Conservation (phyloP, 2,329 filamentous ascomycete species). For the Colletotrichum sojae region DNA sequence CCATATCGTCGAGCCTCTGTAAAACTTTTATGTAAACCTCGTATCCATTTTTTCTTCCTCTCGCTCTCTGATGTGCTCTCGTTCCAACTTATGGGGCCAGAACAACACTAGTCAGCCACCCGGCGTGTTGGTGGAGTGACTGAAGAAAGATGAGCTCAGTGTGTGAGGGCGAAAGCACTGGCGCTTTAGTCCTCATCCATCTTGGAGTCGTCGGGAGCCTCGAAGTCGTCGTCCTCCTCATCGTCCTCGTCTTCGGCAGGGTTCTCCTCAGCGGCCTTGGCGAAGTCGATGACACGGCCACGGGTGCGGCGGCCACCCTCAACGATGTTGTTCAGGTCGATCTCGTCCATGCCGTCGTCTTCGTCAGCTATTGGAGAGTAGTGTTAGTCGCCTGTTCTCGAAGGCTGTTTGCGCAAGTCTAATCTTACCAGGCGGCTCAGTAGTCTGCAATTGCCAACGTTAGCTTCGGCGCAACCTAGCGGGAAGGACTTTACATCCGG, state of each 20-base stretch:
- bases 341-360: constrained; percentile 90
- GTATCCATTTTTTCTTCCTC: constrained; percentile 9
- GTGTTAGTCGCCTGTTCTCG: constrained; percentile 48
- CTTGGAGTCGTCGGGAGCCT: constrained; percentile 76
- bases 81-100: background rate
- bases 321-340: constrained; percentile 92
- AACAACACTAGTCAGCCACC: background rate
- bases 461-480: constrained; percentile 23
- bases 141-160: constrained; percentile 17
- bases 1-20: constrained; percentile 18
- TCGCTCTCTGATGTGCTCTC: constrained; percentile 14
- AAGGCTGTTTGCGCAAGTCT: constrained; percentile 33
- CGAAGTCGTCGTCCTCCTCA: constrained; percentile 80
- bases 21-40: constrained; percentile 38
- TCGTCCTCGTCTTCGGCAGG: constrained; percentile 83
- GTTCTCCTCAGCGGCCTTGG: constrained; percentile 87
- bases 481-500: background rate
- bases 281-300: constrained; percentile 92
- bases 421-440: constrained; percentile 45
- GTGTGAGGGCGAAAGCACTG: background rate
- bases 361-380: constrained; percentile 67
- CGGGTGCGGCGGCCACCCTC: constrained; percentile 85
- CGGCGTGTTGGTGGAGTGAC: background rate
- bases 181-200: constrained; percentile 72
- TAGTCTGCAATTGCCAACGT: constrained; percentile 37